A percentile compares a stretch with the other conserved stretches of the same genome.
These are phyloP conservation scores for Cryptococcus sp. DNA, from an alignment of 1,284 basidiomycete genomes.

Conservation along the genomic window DNA sequence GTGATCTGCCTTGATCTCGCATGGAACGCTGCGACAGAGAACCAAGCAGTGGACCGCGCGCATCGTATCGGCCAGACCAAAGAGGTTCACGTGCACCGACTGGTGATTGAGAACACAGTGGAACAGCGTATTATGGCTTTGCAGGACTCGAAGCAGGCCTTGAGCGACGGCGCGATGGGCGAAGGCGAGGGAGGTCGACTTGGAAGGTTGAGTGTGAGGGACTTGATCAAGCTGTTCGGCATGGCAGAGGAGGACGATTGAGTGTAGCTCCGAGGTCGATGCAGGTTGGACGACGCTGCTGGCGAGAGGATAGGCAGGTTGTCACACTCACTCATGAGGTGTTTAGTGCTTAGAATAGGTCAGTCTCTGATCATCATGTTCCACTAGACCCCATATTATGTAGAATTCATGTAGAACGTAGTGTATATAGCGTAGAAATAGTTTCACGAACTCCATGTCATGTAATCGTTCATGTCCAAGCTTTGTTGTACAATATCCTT, in stretches of 20 bases:
- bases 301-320: too few relatives aligned
- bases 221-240: slow-evolving; percentile 33
- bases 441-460: too few relatives aligned
- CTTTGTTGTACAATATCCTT: too few relatives aligned
- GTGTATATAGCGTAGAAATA: too few relatives aligned
- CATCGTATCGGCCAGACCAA: slow-evolving; percentile 91
- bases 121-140: slow-evolving; percentile 48
- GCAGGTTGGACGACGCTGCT: too few relatives aligned
- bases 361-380: too few relatives aligned
- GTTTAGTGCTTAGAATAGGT: too few relatives aligned
- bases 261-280: too few relatives aligned
- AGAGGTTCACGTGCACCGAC: slow-evolving; percentile 78
- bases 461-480: too few relatives aligned
- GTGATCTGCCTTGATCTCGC: slow-evolving; percentile 45
- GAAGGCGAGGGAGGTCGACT: slow-evolving; percentile 47
- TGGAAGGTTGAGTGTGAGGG: slow-evolving; percentile 29
- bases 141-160: slow-evolving; percentile 39
- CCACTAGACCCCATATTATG: too few relatives aligned
- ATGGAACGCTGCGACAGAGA: slow-evolving; percentile 52
- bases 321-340: too few relatives aligned
- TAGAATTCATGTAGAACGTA: too few relatives aligned
- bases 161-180: slow-evolving; percentile 53
- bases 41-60: slow-evolving; percentile 54
- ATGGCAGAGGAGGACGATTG: slow-evolving; percentile 3
- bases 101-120: slow-evolving; percentile 59